Base-by-base conservation (phyloP, 2,329 filamentous ascomycete species). In the Stenocarpella maydis region DNA sequence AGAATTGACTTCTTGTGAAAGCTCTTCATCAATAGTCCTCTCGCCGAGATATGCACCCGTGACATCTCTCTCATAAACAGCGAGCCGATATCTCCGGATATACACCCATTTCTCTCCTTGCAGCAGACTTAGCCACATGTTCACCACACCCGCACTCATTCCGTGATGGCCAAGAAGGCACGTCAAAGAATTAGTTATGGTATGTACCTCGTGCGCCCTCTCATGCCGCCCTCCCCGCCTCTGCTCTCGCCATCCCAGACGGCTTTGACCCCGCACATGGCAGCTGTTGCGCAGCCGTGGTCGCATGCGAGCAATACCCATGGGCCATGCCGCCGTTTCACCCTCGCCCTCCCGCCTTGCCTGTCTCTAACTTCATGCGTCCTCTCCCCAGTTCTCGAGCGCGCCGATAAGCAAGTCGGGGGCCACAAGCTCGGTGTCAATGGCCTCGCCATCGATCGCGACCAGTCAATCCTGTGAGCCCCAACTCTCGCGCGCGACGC, bases 401-500 rank as follows among this genome's bases (percentile, higher is more conserved):
- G 87, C 72, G 85, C 86, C 72, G 86, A 86, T 75, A 84, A 85
- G 52, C 87, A 86, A 60, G 83, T 81, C 53, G 94, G 93, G 74
- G 95, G 95, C 69, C 96, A 99, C 84, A 88, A 95, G 75, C 89
- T 98, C 68, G 96, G 96, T 73, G 94, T 99, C 75, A 98, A 98
- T 85, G 95, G 95, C 72, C 88, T 99, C 71, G 94, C 94, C 65
- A 91, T 98, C 73, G 96, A 98, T 81, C 85, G 87, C 71, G 86
- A 91, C 74, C 92, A 92, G 80, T 92, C 91, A 68, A 94, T 97
- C 71, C 87, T 99, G 94, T 98, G 85, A 85, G 92, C 77, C 71
- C 63, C 70, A 37, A 19, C 9, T 19, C 31, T 58, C 15, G 26
- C 24, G 3, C 39, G n/a, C 39, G 49, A n/a, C 1, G 8, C 47